phyloP scores from a whole-genome alignment of 176 grass and related monocot species.

The Puccinellia tenuiflora region DNA sequence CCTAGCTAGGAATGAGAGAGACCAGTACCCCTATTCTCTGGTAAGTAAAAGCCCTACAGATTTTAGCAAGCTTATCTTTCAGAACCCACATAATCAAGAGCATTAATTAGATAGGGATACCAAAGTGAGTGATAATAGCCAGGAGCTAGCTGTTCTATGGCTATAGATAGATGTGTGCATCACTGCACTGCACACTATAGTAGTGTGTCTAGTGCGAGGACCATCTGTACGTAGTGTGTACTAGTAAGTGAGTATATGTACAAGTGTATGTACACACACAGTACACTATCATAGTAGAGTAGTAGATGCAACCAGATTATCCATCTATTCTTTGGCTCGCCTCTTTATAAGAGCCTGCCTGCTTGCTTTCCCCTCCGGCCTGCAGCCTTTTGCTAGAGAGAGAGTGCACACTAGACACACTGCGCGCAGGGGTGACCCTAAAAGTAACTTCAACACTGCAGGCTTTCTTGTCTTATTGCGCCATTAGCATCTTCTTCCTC shows the following conservation, averaged over 20 bases:
- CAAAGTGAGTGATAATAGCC: conserved; percentile 28
- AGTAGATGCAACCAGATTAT: not conserved
- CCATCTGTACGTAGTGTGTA: not conserved
- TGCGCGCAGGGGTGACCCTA: not conserved
- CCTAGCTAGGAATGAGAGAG: not conserved
- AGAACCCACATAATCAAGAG: conserved; percentile 31
- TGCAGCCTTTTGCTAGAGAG: conserved; percentile 42
- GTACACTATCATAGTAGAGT: not conserved
- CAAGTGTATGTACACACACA: not conserved
- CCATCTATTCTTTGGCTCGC: not conserved
- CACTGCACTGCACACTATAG: not conserved
- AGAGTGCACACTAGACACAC: not conserved
- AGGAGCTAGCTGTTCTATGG: conserved; percentile 6
- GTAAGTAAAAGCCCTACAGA: not conserved
- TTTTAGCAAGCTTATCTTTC: conserved; percentile 29
- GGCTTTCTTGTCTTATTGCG: conserved; percentile 39
- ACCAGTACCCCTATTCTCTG: not conserved
- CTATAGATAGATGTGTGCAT: conserved; percentile 7
- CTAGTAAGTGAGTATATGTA: not conserved
- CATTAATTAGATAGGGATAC: conserved; percentile 25
- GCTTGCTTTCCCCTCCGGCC: conserved; percentile 29
- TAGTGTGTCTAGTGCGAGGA: conserved; percentile 23
- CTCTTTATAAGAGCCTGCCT: conserved; percentile 43
- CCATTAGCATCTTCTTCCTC: not conserved
- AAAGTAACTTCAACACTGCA: conserved; percentile 17